phyloP scores from a whole-genome alignment of 176 grass and related monocot genomes.

The Oryza meridionalis region DNA sequence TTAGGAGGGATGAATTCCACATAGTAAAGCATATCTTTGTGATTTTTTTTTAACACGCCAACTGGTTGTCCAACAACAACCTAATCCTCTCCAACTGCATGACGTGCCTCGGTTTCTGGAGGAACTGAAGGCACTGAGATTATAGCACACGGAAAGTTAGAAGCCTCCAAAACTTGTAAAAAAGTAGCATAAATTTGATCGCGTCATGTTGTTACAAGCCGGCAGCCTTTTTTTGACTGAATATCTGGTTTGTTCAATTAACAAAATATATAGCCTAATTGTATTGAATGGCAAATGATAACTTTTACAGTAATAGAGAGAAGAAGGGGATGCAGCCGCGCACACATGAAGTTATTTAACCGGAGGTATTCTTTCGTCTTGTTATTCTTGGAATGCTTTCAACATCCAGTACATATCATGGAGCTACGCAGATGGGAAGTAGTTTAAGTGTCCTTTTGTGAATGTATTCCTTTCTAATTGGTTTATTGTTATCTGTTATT shows the following conservation, averaged over 20 bases:
- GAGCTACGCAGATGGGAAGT: conserved; percentile 10
- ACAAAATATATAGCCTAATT: not conserved
- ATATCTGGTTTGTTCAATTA: not conserved
- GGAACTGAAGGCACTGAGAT: conserved; percentile 1
- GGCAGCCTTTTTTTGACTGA: not conserved
- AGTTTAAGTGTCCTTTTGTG: not conserved
- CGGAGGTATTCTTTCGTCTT: not conserved
- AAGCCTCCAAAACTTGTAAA: conserved; percentile 13
- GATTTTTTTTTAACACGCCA: not conserved
- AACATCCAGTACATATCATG: not conserved
- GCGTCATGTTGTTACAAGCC: not conserved
- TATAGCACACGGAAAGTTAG: not conserved
- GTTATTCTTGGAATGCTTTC: not conserved
- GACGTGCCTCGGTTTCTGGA: conserved; percentile 24
- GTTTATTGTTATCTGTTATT: not conserved
- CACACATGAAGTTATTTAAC: not conserved
- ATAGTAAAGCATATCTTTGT: not conserved
- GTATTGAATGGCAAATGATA: not conserved
- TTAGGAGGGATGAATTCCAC: not conserved
- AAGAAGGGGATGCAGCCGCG: conserved; percentile 19
- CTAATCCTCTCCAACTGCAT: not conserved
- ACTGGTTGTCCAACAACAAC: not conserved
- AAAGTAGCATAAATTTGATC: not conserved
- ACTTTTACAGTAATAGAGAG: not conserved
- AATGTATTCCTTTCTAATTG: not conserved